Evolutionary conservation across 1,284 basidiomycete genomes (phyloP).

Genomic region (Irpex sp.): DNA sequence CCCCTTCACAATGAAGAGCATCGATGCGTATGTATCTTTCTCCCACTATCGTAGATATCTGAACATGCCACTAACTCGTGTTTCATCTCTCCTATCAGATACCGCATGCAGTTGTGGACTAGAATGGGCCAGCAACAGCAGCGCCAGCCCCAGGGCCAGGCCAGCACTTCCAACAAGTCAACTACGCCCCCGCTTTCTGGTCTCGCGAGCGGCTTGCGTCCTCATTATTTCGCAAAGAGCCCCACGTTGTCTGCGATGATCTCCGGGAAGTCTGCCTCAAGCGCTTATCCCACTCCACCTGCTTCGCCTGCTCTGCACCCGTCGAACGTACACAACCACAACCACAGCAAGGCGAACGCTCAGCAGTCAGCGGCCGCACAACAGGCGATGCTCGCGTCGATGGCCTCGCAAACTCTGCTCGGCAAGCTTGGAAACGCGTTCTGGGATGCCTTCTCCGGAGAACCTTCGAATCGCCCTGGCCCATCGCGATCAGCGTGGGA

Average conservation of each 20-base stretch:
- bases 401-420: slow-evolving; percentile 69
- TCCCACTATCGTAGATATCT: not conserved
- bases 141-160: slow-evolving; percentile 20
- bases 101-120: slow-evolving; percentile 85
- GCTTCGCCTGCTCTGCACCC: slow-evolving; percentile 22
- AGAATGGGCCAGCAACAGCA: slow-evolving; percentile 58
- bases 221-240: slow-evolving; percentile 48
- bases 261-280: slow-evolving; percentile 40
- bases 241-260: slow-evolving; percentile 38
- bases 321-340: slow-evolving; percentile 2
- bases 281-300: slow-evolving; percentile 30
- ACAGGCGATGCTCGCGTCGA: slow-evolving; percentile 54
- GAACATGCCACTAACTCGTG: not conserved
- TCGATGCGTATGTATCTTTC: slow-evolving; percentile 63
- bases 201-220: slow-evolving; percentile 48
- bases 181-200: slow-evolving; percentile 34
- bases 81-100: slow-evolving; percentile 30
- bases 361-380: slow-evolving; percentile 30
- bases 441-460: slow-evolving; percentile 76
- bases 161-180: slow-evolving; percentile 16
- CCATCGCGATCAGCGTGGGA: slow-evolving; percentile 44
- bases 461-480: slow-evolving; percentile 22
- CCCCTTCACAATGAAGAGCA: slow-evolving; percentile 77
- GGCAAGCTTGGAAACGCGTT: slow-evolving; percentile 67
- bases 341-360: slow-evolving; percentile 7